phyloP scores from a whole-genome alignment of 805 yeast genomes.

The Wickerhamiella bombiphila region DNA sequence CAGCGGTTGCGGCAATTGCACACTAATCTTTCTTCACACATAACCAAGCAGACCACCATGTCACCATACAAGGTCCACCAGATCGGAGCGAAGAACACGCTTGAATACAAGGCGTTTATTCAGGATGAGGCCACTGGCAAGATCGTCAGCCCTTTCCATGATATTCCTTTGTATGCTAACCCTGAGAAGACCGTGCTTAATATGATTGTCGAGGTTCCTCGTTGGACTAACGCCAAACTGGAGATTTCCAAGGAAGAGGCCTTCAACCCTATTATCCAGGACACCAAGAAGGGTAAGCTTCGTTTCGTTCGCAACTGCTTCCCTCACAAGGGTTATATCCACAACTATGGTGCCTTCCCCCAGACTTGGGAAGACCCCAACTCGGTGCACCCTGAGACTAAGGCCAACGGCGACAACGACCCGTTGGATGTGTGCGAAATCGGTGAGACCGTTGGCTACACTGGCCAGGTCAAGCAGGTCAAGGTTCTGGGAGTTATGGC shows the following conservation, averaged over 20 bases:
- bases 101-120: constrained; percentile 80
- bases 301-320: constrained; percentile 94
- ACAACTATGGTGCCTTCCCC: constrained; percentile 97
- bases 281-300: constrained; percentile 91
- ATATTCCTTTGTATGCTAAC: constrained; percentile 83
- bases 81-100: constrained; percentile 89
- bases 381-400: constrained; percentile 30
- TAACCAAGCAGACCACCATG: constrained; percentile 14
- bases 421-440: constrained; percentile 92
- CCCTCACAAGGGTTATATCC: constrained; percentile 98
- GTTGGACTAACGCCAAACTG: constrained; percentile 96
- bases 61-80: constrained; percentile 67
- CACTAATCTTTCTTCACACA: too few relatives aligned
- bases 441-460: constrained; percentile 41
- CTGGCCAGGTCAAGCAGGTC: constrained; percentile 72
- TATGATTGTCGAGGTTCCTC: constrained; percentile 94
- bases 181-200: constrained; percentile 75
- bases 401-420: constrained; percentile 74
- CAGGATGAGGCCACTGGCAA: constrained; percentile 68
- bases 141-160: constrained; percentile 92
- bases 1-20: too few relatives aligned
- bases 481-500: constrained; percentile 93
- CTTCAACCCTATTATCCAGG: constrained; percentile 91
- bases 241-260: constrained; percentile 76
- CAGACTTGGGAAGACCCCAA: constrained; percentile 99